Base-by-base conservation (phyloP, 345 rosid genomes). In the Linum trigynum region DNA sequence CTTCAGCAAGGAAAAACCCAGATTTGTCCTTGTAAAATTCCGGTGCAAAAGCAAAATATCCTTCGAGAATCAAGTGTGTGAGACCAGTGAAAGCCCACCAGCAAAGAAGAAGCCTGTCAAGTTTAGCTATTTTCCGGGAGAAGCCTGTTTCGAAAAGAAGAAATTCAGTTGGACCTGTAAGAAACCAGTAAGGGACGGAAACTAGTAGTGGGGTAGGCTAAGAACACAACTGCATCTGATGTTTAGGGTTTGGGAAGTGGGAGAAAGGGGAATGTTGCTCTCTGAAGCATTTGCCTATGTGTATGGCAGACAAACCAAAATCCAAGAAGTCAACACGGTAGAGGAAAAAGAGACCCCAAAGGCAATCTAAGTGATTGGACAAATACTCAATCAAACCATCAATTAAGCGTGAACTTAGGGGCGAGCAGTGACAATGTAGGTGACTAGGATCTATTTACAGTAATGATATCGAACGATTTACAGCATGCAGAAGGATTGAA, bases 41-140 rank as follows among this genome's bases (percentile, higher is more conserved):
- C 3, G 96, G 96, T 14, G 88, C 77, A 82, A 94, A 94, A 61
- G 68, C 97, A 71, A 94, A 94, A 76, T 94, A 94, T 43, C 97
- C 99, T 58, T 94, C 92, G 6, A 90, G 85, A 63, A 90, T 61
- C 39, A 84, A 73, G 76, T 90, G 97, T 7, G 95, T 88, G 41
- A 94, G 89, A 71, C 96, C 96, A 6, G 97, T 86, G 85, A 88
- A 94, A 50, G 89, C 85, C 97, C 97, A 90, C 99, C 99, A 90
- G 78, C 97, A 94, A 96, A 94, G 88, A 0, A 94, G 72, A 76
- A 82, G 69, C 69, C 86, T 86, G 59, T 94, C 90, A 37, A 79
- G 59, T 62, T 73, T 82, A 1, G 80, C 53, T 62, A 66, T 66
- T 76, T 75, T 88, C 17, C 69, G 62, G 23, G 73, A 66, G 51